These are phyloP conservation scores for Dactylis glomerata DNA, from an alignment of 176 grass and related monocot genomes.

Conservation along the genomic window DNA sequence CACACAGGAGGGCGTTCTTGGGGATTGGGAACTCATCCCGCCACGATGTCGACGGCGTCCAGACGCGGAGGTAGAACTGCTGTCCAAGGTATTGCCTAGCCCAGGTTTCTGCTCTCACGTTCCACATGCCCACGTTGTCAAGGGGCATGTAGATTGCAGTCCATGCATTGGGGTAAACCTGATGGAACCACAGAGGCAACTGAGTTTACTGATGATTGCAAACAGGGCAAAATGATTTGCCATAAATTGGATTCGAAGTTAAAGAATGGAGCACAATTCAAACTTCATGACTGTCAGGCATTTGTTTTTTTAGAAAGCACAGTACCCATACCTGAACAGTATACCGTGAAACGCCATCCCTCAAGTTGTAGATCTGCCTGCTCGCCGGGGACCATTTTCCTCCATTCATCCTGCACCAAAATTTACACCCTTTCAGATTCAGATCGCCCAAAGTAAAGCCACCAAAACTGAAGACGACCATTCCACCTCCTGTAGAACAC, in stretches of 20 bases:
- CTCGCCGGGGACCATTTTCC: slow-evolving; percentile 74
- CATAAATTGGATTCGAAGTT: background rate
- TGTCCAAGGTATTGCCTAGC: slow-evolving; percentile 82
- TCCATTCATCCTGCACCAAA: slow-evolving; percentile 70
- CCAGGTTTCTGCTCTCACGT: slow-evolving; percentile 81
- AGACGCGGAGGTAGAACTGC: slow-evolving; percentile 89
- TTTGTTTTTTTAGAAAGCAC: background rate
- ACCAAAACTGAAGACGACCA: background rate
- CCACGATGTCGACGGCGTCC: slow-evolving; percentile 75
- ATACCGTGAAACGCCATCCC: slow-evolving; percentile 77
- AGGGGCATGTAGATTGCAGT: slow-evolving; percentile 85
- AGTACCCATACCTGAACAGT: slow-evolving; percentile 61
- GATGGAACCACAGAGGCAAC: slow-evolving; percentile 20
- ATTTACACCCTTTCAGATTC: slow-evolving; percentile 1
- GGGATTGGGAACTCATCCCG: slow-evolving; percentile 82
- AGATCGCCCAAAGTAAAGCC: background rate
- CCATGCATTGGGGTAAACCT: slow-evolving; percentile 91
- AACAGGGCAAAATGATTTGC: background rate
- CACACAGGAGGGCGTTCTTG: slow-evolving; percentile 88
- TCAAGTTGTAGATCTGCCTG: slow-evolving; percentile 71
- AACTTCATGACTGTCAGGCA: background rate
- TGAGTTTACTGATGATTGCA: background rate
- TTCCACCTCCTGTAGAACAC: background rate
- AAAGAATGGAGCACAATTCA: background rate
- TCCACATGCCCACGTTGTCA: slow-evolving; percentile 96